Evolutionary conservation across 1,284 basidiomycete genomes (phyloP), one percentile per base, ranked within the genome.

Genomic region (Leccinum solheimii): DNA sequence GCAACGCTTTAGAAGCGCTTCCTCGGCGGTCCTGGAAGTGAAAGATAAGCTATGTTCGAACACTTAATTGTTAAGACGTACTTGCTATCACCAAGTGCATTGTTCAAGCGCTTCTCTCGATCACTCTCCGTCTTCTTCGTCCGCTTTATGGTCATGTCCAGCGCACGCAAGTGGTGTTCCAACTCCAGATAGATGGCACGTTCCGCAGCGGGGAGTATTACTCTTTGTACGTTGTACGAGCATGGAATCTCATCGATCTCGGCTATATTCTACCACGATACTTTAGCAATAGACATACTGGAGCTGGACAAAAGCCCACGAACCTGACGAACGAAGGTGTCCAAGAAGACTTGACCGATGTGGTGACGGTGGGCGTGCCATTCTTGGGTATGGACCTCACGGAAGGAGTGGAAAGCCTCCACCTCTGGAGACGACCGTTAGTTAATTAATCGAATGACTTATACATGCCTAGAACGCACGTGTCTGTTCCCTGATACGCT

Each of bases 241-340:
- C 87, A 94, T 1, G 91, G 91, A 63, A 98, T 96, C 75, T 98
- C 96, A 65, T 95, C 95, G 59, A 98, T 98, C 78, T 98, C 96
- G 7, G 95, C 95, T 60, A 97, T 89, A 73, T 98, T 98, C 88
- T 97, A 69, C 13, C 64, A 58, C 50, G 59, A 30, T 27, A 59
- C 48, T 55, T 68, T 16, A 73, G 57, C n/a, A 61, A 54, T 14
- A 48, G 38, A 30, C 11, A 5, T 10, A 14, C n/a, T 50, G 26
- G n/a, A 43, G 38, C 45, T 5, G 11, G 43, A 54, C 36, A 50
- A 51, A 60, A 56, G 0, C 40, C 32, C n/a, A 72, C 82, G 43
- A 67, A 91, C 91, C 81, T 92, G 94, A 66, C 94, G 86, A 62
- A 95, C 92, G 70, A 93, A 95, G 52, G 81, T 85, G 68, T 95